phyloP scores from a whole-genome alignment of 129 eudicot genomes.

The Flaveria robusta region DNA sequence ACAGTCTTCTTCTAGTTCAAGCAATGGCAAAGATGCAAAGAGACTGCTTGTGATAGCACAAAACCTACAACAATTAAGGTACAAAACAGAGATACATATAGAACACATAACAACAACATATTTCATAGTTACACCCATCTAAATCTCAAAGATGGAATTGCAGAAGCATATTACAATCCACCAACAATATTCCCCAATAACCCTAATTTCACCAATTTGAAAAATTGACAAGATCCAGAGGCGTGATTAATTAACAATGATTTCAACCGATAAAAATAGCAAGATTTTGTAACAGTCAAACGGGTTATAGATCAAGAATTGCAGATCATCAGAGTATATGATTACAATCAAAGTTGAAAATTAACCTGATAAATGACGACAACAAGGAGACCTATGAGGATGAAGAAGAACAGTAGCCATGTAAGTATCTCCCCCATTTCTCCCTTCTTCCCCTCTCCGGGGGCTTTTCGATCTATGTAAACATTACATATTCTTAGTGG shows the following conservation, averaged over 20 bases:
- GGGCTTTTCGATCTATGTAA: neutral
- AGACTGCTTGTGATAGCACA: neutral
- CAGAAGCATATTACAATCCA: neutral
- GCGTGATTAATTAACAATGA: constrained; percentile 7
- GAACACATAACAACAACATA: neutral
- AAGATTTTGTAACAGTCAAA: constrained; percentile 13
- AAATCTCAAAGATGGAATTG: neutral
- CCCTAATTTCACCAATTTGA: constrained; percentile 26
- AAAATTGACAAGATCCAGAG: constrained; percentile 5
- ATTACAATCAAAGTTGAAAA: neutral
- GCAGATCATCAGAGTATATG: constrained; percentile 15
- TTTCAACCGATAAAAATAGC: constrained; percentile 16
- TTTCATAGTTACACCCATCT: neutral
- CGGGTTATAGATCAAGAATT: constrained; percentile 21
- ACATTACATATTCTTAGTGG: neutral
- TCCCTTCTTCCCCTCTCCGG: neutral
- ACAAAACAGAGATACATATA: neutral
- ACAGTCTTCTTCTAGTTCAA: neutral
- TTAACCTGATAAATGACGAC: constrained; percentile 87
- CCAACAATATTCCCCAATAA: constrained; percentile 5
- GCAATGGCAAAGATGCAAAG: neutral
- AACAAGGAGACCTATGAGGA: constrained; percentile 71
- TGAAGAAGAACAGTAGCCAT: constrained; percentile 89
- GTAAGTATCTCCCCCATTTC: constrained; percentile 60
- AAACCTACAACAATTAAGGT: constrained; percentile 6